Evolutionary conservation across 1,139 yeast species (phyloP).

Genomic region (Lodderomyces oxycetoniae): DNA sequence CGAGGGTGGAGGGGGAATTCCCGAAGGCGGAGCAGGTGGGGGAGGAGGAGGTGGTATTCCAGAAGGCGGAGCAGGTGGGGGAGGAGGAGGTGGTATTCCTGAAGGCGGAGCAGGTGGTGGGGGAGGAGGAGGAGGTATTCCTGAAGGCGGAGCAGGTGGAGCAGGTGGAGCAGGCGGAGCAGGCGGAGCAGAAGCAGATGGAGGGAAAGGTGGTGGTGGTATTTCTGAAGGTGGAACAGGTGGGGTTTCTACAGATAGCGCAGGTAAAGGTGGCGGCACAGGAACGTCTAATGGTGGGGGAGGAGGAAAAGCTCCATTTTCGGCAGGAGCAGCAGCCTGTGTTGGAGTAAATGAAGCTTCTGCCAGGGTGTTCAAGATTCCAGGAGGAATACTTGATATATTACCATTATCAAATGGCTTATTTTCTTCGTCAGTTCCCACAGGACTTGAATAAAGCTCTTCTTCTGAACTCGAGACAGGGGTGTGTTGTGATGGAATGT

Average conservation of each 20-base stretch:
- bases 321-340: constrained; percentile 10
- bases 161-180: constrained; percentile 18
- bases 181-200: constrained; percentile 17
- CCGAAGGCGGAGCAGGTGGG: constrained; percentile 15
- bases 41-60: constrained; percentile 15
- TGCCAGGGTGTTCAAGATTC: too few relatives aligned
- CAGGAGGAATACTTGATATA: too few relatives aligned
- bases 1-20: constrained; percentile 14
- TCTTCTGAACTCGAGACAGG: neutral
- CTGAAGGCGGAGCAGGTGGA: constrained; percentile 21
- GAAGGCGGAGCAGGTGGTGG: constrained; percentile 15
- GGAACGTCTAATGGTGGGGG: constrained; percentile 11
- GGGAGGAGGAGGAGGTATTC: constrained; percentile 15
- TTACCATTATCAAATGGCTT: too few relatives aligned
- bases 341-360: constrained; percentile 8
- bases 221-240: constrained; percentile 15
- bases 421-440: neutral
- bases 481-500: neutral
- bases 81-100: constrained; percentile 14
- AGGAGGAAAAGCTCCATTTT: constrained; percentile 1
- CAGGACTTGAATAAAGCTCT: neutral
- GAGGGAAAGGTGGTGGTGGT: constrained; percentile 12
- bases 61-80: constrained; percentile 17
- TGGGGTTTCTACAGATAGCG: constrained; percentile 13
- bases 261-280: constrained; percentile 11